phyloP scores from a whole-genome alignment of 805 yeast species.

The Ascoidea asiatica region DNA sequence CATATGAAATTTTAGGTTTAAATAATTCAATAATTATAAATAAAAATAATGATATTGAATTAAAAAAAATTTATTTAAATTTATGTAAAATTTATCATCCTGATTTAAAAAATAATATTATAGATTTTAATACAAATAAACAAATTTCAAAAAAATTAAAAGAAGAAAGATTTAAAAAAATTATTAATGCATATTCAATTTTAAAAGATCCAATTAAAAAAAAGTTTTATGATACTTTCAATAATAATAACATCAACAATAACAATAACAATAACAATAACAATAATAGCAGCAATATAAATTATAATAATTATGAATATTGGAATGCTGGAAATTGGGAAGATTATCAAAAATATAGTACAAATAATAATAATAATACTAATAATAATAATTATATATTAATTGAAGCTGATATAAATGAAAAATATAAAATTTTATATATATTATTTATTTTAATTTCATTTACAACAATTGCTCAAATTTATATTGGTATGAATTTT shows the following conservation, averaged over 20 bases:
- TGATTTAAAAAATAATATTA: conserved; percentile 17
- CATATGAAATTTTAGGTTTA: conserved; percentile 32
- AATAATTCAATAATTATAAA: conserved; percentile 2
- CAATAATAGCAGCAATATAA: not conserved
- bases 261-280: not conserved
- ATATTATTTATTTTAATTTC: no score
- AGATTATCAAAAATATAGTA: no score
- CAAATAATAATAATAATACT: no score
- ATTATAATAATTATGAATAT: no score
- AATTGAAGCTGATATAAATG: no score
- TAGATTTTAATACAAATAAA: conserved; percentile 6
- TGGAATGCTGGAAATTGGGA: not conserved
- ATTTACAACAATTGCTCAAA: no score
- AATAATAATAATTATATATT: no score
- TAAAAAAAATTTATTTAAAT: conserved; percentile 27
- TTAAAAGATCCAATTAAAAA: conserved; percentile 18
- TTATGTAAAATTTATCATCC: conserved; percentile 46
- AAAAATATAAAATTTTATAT: no score
- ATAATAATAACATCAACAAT: not conserved
- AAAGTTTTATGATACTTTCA: conserved; percentile 20
- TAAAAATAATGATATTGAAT: conserved; percentile 2
- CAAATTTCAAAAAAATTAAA: conserved; percentile 13
- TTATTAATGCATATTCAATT: conserved; percentile 22
- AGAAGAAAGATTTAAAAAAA: conserved; percentile 24
- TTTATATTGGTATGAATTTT: no score